Conservation (phyloP, 495 filamentous ascomycete genomes). For the Penicillium manginii region DNA sequence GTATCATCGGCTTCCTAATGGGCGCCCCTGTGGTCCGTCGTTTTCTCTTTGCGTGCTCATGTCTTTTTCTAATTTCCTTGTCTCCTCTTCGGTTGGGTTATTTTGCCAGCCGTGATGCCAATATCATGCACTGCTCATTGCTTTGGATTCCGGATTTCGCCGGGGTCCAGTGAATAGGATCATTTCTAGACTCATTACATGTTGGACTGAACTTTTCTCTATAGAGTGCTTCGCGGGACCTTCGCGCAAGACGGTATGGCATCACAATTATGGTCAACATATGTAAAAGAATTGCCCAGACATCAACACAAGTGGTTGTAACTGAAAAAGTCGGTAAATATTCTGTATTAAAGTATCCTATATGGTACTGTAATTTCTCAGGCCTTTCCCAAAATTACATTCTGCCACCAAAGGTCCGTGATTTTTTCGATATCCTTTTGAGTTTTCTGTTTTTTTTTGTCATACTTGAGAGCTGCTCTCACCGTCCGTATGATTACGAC, state of each 20-base stretch:
- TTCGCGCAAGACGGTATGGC: not conserved
- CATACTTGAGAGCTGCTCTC: too few species aligned
- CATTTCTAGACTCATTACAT: slow-evolving; percentile 6
- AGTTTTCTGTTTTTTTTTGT: too few species aligned
- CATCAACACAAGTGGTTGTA: too few species aligned
- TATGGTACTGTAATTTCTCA: too few species aligned
- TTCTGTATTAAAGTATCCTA: too few species aligned
- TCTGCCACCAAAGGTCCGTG: too few species aligned
- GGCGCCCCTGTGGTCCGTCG: slow-evolving; percentile 14
- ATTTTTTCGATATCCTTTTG: too few species aligned
- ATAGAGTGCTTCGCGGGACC: not conserved
- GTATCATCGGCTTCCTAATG: slow-evolving; percentile 31
- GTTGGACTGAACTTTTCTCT: not conserved
- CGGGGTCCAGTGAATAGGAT: slow-evolving; percentile 22
- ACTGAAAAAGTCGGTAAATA: too few species aligned
- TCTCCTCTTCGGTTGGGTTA: slow-evolving; percentile 20
- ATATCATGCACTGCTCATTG: slow-evolving; percentile 20
- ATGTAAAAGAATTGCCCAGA: too few species aligned
- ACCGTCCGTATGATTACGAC: too few species aligned
- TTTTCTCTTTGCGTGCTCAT: slow-evolving; percentile 22
- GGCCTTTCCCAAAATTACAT: too few species aligned
- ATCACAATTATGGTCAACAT: too few species aligned
- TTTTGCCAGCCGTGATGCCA: slow-evolving; percentile 30
- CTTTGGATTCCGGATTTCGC: slow-evolving; percentile 14
- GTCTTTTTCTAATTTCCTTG: slow-evolving; percentile 28